Evolutionary conservation across 2,329 filamentous ascomycete genomes (phyloP).

Genomic region (Trichoderma atroviride): DNA sequence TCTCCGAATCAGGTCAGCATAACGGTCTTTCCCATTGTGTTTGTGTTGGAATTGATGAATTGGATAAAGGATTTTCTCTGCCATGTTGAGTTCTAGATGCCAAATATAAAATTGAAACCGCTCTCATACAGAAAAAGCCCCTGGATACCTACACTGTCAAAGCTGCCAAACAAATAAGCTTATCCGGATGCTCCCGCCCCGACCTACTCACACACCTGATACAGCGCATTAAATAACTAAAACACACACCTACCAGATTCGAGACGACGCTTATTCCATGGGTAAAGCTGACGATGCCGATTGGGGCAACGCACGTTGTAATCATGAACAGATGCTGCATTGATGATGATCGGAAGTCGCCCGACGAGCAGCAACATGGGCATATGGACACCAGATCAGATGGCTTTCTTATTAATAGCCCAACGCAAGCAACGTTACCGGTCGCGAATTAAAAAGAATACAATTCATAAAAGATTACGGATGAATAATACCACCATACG

Average conservation of each 20-base stretch:
- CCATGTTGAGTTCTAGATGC: not conserved
- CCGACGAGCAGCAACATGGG: no score
- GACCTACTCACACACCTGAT: not conserved
- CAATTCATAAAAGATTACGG: not conserved
- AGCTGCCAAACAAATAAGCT: conserved; percentile 1
- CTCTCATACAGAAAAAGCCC: not conserved
- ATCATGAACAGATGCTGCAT: not conserved
- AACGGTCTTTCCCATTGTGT: not conserved
- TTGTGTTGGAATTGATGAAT: not conserved
- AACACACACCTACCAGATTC: not conserved
- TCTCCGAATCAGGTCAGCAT: not conserved
- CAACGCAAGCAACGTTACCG: not conserved
- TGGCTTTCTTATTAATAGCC: no score
- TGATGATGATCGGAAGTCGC: not conserved
- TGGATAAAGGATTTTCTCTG: not conserved
- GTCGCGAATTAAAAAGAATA: not conserved
- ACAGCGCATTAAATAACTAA: not conserved
- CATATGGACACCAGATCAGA: no score
- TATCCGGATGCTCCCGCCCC: conserved; percentile 1
- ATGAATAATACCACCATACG: not conserved
- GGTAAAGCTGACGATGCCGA: not conserved
- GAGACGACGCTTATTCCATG: not conserved
- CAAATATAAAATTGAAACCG: not conserved
- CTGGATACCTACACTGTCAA: not conserved
- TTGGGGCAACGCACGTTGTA: not conserved